Base-by-base conservation (phyloP, 139 green algal genomes). In the Dunaliella primolecta region DNA sequence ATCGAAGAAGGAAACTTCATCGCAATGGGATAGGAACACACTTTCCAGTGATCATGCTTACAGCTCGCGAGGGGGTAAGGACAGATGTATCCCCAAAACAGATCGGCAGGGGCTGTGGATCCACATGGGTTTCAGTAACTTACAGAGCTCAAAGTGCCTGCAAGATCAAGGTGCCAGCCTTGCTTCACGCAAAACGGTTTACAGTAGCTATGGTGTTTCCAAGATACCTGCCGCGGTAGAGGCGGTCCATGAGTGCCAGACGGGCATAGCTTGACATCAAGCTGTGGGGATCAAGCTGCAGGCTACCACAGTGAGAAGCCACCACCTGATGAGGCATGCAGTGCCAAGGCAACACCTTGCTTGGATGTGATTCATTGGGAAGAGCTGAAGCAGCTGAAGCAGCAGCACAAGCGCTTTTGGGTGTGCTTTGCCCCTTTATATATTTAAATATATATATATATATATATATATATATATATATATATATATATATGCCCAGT, bases 291-390 rank as follows among this genome's bases (percentile, higher is more conserved):
- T 96, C 94, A 74, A 97, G 88, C 74, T 95, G 92, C 35, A 97
- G 89, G 34, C 71, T 92, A 46, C 94, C 94, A 75, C 93, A 95
- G 84, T 97, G 93, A 11, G 93, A 90, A 37, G 93, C 81, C 81
- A 96, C 90, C 1, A 81, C 32, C 81, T 85, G 81, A 31, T 46
- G 55, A 25, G 24, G 7, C 20, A 27, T 36, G 56, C 56, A 72
- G 56, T n/a, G n/a, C n/a, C n/a, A n/a, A n/a, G n/a, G n/a, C n/a
- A n/a, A n/a, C n/a, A n/a, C 56, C 56, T 34, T 7, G 46, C 36
- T 64, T 11, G 32, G 37, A 25, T 36, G 35, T 27, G 27, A 15
- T 46, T 30, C 3, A 33, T 27, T 20, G 33, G 33, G 31, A 81
- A 7, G 29, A 34, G 77, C 11, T 25, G 31, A 30, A 75, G 29